phyloP scores from a whole-genome alignment of 495 filamentous ascomycete species.

The Lophiotrema nucula region DNA sequence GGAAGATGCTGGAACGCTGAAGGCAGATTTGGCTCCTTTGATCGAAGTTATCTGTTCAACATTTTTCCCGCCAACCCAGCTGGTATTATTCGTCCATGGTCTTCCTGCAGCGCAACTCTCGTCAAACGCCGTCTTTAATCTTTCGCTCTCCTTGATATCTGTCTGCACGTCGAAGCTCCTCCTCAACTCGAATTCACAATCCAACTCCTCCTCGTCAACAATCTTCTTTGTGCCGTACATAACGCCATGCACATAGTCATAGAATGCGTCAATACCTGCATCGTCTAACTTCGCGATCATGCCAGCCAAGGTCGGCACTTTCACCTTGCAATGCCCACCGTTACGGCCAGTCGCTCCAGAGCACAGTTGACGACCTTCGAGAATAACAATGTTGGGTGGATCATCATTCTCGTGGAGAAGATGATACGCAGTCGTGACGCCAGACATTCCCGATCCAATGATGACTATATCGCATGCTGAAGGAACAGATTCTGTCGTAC shows the following conservation, averaged over 20 bases:
- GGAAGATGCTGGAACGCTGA: slow-evolving; percentile 46
- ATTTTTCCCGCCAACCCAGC: not conserved
- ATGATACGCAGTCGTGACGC: slow-evolving; percentile 58
- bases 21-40: slow-evolving; percentile 59
- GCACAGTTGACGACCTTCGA: slow-evolving; percentile 57
- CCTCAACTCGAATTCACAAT: slow-evolving; percentile 57
- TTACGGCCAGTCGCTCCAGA: slow-evolving; percentile 63
- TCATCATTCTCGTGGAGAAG: slow-evolving; percentile 43
- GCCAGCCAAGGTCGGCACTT: slow-evolving; percentile 53
- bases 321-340: slow-evolving; percentile 62
- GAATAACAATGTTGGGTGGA: slow-evolving; percentile 47
- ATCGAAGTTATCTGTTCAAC: slow-evolving; percentile 56
- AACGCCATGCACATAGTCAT: slow-evolving; percentile 5
- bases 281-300: not conserved
- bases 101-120: not conserved
- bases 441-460: slow-evolving; percentile 70
- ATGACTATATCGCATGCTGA: slow-evolving; percentile 57
- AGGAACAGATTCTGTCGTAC: slow-evolving; percentile 52
- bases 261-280: not conserved
- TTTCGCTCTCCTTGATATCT: not conserved
- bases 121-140: not conserved
- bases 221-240: slow-evolving; percentile 39
- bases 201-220: slow-evolving; percentile 45
- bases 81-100: slow-evolving; percentile 1
- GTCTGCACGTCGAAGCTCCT: slow-evolving; percentile 54